These are phyloP conservation scores for Amoebophrya sp. DNA, from an alignment of 169 alveolate genomes.

Conservation along the genomic window DNA sequence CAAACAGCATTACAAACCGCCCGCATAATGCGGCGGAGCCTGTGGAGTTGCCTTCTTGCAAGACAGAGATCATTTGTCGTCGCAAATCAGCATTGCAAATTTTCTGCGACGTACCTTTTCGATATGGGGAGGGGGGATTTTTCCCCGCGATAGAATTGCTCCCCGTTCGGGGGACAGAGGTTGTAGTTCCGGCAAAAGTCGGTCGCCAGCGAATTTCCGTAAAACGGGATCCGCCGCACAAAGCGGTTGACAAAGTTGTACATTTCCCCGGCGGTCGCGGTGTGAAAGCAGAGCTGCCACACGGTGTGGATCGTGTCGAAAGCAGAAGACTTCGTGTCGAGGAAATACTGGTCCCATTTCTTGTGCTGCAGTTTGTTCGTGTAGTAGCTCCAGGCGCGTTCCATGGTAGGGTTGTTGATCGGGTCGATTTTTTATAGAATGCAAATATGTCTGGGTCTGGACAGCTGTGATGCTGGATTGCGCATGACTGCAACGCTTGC, in stretches of 20 bases:
- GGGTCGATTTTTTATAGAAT: neutral
- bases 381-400: neutral
- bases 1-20: too few relatives aligned
- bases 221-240: neutral
- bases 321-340: neutral
- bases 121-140: too few relatives aligned
- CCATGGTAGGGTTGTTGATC: neutral
- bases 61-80: too few relatives aligned
- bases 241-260: constrained; percentile 17
- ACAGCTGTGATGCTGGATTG: neutral
- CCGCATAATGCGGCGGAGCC: too few relatives aligned
- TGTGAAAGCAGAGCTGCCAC: neutral
- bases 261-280: constrained; percentile 12
- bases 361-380: neutral
- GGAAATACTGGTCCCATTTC: neutral
- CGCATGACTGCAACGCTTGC: neutral
- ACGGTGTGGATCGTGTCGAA: neutral
- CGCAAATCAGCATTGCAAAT: too few relatives aligned
- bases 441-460: neutral
- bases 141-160: too few relatives aligned
- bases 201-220: neutral
- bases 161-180: neutral
- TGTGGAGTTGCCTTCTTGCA: too few relatives aligned
- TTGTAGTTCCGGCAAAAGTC: neutral
- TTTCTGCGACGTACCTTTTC: too few relatives aligned